Percentiles rank a stretch among this genome's conserved stretches.
Conservation (phyloP, 2,329 filamentous ascomycete genomes). For the Graphium sp. region DNA sequence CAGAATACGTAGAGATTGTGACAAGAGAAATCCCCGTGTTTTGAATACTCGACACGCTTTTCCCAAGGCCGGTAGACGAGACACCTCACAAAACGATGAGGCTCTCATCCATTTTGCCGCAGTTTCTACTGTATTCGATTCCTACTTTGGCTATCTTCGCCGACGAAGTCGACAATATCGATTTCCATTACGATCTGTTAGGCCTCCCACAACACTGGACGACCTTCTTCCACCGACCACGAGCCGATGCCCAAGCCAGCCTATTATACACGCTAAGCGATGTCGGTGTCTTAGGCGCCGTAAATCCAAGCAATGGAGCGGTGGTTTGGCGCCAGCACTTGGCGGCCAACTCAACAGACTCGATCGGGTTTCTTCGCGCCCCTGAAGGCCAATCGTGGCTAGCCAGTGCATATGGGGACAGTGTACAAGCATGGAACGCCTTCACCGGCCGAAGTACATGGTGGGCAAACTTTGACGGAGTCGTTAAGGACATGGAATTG, state of each 20-base stretch:
- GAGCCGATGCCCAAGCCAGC: slow-evolving; percentile 66
- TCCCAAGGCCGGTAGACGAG: too few relatives aligned
- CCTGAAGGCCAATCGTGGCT: slow-evolving; percentile 66
- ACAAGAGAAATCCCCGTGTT: too few relatives aligned
- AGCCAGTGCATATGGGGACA: slow-evolving; percentile 52
- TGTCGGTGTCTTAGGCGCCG: slow-evolving; percentile 64
- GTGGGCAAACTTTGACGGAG: slow-evolving; percentile 43
- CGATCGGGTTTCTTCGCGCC: slow-evolving; percentile 44
- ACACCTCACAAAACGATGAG: too few relatives aligned
- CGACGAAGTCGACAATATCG: slow-evolving; percentile 81
- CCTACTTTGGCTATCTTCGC: slow-evolving; percentile 53
- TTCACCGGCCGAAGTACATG: slow-evolving; percentile 65
- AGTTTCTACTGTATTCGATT: too few relatives aligned
- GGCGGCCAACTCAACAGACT: slow-evolving; percentile 27
- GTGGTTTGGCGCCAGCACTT: slow-evolving; percentile 77
- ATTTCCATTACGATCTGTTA: slow-evolving; percentile 84
- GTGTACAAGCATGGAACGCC: slow-evolving; percentile 70
- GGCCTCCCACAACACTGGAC: slow-evolving; percentile 67
- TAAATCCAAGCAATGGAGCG: slow-evolving; percentile 74
- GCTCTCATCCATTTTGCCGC: too few relatives aligned
- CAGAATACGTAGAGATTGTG: too few relatives aligned
- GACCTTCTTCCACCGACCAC: slow-evolving; percentile 89
- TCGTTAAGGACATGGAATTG: slow-evolving; percentile 57
- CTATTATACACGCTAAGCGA: slow-evolving; percentile 86
- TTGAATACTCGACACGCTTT: too few relatives aligned